These are phyloP conservation scores for Teratosphaeria destructans DNA, from an alignment of 2,329 filamentous ascomycete genomes.

Conservation along the genomic window DNA sequence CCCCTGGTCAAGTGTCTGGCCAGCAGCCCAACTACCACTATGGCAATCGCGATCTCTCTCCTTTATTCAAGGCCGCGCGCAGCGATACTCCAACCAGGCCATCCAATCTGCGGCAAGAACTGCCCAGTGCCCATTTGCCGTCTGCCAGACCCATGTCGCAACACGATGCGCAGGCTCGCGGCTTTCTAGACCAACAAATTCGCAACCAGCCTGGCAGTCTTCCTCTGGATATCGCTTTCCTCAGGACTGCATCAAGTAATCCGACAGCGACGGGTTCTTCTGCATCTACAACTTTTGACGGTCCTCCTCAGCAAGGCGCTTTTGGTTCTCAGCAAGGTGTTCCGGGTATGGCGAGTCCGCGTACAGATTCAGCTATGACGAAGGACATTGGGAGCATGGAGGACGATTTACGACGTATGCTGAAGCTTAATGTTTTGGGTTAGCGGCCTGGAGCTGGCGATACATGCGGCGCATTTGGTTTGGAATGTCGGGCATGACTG, in stretches of 20 bases:
- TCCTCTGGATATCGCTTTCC: background rate
- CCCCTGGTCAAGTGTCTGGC: conserved; percentile 15
- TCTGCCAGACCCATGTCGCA: conserved; percentile 6
- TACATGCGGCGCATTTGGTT: background rate
- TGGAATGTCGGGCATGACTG: conserved; percentile 1
- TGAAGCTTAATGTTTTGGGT: conserved; percentile 22
- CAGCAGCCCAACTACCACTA: conserved; percentile 25
- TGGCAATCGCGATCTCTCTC: conserved; percentile 39
- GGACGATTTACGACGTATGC: conserved; percentile 31
- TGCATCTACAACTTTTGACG: background rate
- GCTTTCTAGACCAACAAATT: conserved; percentile 25
- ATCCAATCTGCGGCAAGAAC: conserved; percentile 34
- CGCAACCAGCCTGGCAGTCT: conserved; percentile 5
- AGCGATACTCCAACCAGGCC: conserved; percentile 32
- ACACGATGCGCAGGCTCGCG: conserved; percentile 17
- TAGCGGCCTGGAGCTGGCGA: conserved; percentile 2
- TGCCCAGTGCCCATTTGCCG: conserved; percentile 13
- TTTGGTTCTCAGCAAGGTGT: background rate
- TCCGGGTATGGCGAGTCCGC: background rate
- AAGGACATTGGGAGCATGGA: conserved; percentile 28
- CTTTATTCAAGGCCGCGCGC: conserved; percentile 38
- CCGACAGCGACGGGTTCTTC: background rate
- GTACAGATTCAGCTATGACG: conserved; percentile 2
- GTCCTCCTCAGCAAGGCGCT: conserved; percentile 1
- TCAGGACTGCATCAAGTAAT: conserved; percentile 1